Base-by-base conservation (phyloP, 2,329 filamentous ascomycete genomes). In the Hypoxylon sp. region DNA sequence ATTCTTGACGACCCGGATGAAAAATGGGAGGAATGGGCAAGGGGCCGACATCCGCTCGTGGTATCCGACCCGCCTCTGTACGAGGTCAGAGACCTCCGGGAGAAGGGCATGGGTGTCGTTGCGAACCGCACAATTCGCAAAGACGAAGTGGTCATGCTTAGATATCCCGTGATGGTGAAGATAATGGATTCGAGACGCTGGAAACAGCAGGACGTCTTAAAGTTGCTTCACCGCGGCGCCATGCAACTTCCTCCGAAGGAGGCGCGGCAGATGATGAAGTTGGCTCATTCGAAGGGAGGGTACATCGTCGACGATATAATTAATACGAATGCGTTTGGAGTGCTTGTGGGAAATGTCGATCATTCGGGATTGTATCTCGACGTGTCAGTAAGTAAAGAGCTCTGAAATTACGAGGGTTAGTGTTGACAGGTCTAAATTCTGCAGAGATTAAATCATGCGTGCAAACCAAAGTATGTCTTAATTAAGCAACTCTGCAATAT, bases 361-460 rank as follows among this genome's bases (percentile, higher is more conserved):
- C 74, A 77, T 46, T 73, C 78, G 26, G 80, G 73, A 0, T 66
- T 81, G 6, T 81, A 77, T 54, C 72, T 79, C 0, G 76, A 79
- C 39, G 71, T 80, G 48, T 75, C 78, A 71, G 79, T 80, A 55
- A 66, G 77, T 73, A 5, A 13, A 8, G 13, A 39, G 9, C 5
- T 39, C 3, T 9, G 22, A 5, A 42, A 8, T 0, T 19, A 13
- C 10, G 8, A 53, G 42, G 22, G 19, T 8, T 13, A 50, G 2
- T 24, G 44, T 50, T 67, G 14, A 67, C 50, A 46, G 19, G 19
- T 22, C n/a, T 39, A 3, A 11, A 35, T 5, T 47, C 37, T 8
- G 48, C 26, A 81, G 80, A 77, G 78, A 31, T 54, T 81, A 39
- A 81, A 81, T 61, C 79, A 81, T 39, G 79, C 74, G 0, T 81